Percentiles rank a stretch among this genome's conserved stretches.
Conservation (phyloP, 768 basidiomycete species). For the Suillus hirtellus region DNA sequence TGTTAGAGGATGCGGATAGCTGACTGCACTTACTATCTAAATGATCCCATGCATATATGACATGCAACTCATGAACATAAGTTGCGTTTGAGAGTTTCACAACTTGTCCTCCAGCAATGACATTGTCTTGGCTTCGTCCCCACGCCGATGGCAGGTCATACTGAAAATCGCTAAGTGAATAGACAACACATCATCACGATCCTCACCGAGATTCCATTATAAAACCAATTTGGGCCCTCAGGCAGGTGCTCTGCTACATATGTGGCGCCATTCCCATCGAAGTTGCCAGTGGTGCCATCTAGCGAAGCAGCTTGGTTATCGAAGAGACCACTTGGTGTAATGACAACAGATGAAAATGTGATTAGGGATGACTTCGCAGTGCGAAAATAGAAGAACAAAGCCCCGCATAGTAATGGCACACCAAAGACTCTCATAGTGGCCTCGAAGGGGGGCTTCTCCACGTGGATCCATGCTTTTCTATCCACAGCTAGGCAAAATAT, state of each 20-base stretch:
- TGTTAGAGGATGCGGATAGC: not conserved
- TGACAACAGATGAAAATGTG: conserved; percentile 33
- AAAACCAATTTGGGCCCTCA: conserved; percentile 33
- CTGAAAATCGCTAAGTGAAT: conserved; percentile 23
- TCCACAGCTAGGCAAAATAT: conserved; percentile 10
- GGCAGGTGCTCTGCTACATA: conserved; percentile 44
- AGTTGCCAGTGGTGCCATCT: conserved; percentile 38
- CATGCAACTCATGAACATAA: conserved; percentile 47
- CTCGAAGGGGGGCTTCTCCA: conserved; percentile 5
- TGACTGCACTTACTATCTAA: conserved; percentile 27
- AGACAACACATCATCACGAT: not conserved
- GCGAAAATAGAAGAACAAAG: conserved; percentile 22
- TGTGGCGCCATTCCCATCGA: conserved; percentile 41
- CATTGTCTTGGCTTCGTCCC: conserved; percentile 45
- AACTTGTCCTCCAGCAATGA: conserved; percentile 44
- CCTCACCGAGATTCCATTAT: conserved; percentile 42
- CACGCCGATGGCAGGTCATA: conserved; percentile 44
- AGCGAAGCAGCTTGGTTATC: conserved; percentile 47
- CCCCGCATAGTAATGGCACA: conserved; percentile 24
- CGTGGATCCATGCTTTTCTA: conserved; percentile 17
- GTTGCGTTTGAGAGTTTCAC: conserved; percentile 34
- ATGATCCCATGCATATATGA: conserved; percentile 47
- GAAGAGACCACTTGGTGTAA: conserved; percentile 34
- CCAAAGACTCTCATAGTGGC: conserved; percentile 21
- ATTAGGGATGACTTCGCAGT: conserved; percentile 16